phyloP scores from a whole-genome alignment of 108 stramenopile species.

The Fistulifera solaris region DNA sequence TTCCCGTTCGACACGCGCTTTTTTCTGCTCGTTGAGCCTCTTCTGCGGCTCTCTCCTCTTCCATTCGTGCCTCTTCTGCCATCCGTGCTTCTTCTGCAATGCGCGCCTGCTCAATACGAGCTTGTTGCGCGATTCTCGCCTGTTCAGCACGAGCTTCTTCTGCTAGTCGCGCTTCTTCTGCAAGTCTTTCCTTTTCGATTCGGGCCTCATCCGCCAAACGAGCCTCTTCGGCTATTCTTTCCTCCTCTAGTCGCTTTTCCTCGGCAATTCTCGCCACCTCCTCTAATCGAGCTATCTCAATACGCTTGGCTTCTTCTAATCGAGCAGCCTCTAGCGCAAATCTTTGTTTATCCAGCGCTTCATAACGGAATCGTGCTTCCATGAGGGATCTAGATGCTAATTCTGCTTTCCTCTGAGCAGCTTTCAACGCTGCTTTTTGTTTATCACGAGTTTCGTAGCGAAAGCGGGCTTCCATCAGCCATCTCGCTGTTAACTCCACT shows the following conservation, averaged over 20 bases:
- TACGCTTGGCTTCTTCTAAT: slow-evolving; percentile 4
- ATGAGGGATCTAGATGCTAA: no score
- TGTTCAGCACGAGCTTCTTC: slow-evolving; percentile 13
- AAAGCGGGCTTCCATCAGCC: no score
- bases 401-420: no score
- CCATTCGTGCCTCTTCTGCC: slow-evolving; percentile 3
- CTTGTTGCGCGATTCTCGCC: slow-evolving; percentile 9
- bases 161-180: slow-evolving; percentile 4
- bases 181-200: slow-evolving; percentile 6
- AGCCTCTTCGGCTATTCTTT: slow-evolving; percentile 3
- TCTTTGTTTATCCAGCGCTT: no score
- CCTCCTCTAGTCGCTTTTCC: slow-evolving; percentile 5
- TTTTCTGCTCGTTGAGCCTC: not conserved
- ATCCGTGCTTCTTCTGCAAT: slow-evolving; percentile 5
- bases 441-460: no score
- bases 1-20: slow-evolving; percentile 5
- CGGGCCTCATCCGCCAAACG: slow-evolving; percentile 1
- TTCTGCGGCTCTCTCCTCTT: not conserved
- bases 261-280: not conserved
- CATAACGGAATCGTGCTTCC: no score
- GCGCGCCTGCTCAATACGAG: slow-evolving; percentile 1
- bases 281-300: not conserved
- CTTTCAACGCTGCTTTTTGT: no score
- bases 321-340: not conserved
- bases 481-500: no score